Percentiles rank a stretch among this genome's conserved stretches.
Evolutionary conservation across 2,329 filamentous ascomycete species (phyloP).

Genomic region (Xylaria digitata): DNA sequence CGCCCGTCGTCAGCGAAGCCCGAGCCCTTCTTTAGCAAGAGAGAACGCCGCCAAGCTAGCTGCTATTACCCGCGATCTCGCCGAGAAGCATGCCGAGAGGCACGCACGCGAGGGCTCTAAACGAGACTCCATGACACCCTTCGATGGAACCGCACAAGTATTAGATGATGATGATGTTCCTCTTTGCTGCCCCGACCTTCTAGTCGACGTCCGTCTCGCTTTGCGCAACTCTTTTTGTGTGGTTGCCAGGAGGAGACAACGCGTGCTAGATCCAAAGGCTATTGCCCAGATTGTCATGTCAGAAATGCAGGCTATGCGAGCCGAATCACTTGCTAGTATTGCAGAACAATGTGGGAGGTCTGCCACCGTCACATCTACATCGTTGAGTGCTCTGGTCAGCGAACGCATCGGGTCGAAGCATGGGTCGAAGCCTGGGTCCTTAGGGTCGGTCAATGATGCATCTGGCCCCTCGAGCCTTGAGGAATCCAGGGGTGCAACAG

Average conservation of each 20-base stretch:
- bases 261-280: slow-evolving; percentile 56
- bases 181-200: slow-evolving; percentile 63
- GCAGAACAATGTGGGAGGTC: slow-evolving; percentile 38
- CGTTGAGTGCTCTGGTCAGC: slow-evolving; percentile 12
- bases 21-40: slow-evolving; percentile 51
- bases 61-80: slow-evolving; percentile 57
- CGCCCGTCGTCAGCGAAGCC: slow-evolving; percentile 50
- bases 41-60: slow-evolving; percentile 53
- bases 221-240: slow-evolving; percentile 63
- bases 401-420: slow-evolving; percentile 32
- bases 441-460: neutral
- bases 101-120: slow-evolving; percentile 55
- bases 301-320: slow-evolving; percentile 46
- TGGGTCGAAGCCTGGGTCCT: slow-evolving; percentile 16
- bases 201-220: slow-evolving; percentile 59
- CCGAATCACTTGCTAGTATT: slow-evolving; percentile 40
- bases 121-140: slow-evolving; percentile 48
- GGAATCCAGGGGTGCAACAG: slow-evolving; percentile 33
- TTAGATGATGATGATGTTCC: slow-evolving; percentile 49
- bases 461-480: slow-evolving; percentile 25
- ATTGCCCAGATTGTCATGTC: slow-evolving; percentile 61
- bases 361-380: slow-evolving; percentile 36
- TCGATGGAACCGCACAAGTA: slow-evolving; percentile 46
- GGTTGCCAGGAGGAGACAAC: slow-evolving; percentile 56
- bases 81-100: slow-evolving; percentile 59